Evolutionary conservation across 805 yeast species (phyloP), one percentile per base, ranked within the genome.

Genomic region (Wickerhamomyces pijperi): DNA sequence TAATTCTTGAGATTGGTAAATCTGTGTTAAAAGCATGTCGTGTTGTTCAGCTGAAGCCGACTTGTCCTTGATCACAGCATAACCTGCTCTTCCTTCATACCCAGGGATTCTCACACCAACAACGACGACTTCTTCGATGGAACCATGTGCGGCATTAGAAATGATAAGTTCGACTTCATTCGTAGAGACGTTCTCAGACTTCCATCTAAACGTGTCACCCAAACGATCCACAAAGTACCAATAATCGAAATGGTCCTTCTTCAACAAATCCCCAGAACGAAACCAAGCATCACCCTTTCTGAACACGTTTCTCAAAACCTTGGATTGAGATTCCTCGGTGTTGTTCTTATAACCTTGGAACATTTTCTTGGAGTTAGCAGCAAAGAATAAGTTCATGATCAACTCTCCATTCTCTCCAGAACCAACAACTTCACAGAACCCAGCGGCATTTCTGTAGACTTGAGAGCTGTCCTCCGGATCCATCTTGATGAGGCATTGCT

Each of bases 171-270:
- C 97, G 32, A 88, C 96, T 62, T 88, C 97, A 28, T 88, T 79
- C 13, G 97, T 87, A 15, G 92, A 78, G 11, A 90, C 96, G 58
- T 88, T 88, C 62, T 88, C 97, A 2, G 94, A 82, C 63, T 86
- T 90, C 97, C 97, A 88, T 50, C 97, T 70, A 65, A 83, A 88
- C 0, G 97, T 90, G 55, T 88, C 97, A 33, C 97, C 97, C 53
- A 90, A 62, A 53, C 97, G 68, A 64, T 88, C 97, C 35, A 87
- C 85, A 59, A 88, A 88, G 60, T 81, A 85, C 56, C 82, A 69
- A 46, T 79, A 61, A 1, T 85, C 82, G 46, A 78, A 70, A 21
- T 65, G 66, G 57, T 86, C 95, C 55, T 68, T 61, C 48, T 65
- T 75, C 53, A 90, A 65, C 47, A 88, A 67, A 57, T 88, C 97